Conservation (phyloP, 2,329 filamentous ascomycete genomes). For the Aspergillus chevalieri region DNA sequence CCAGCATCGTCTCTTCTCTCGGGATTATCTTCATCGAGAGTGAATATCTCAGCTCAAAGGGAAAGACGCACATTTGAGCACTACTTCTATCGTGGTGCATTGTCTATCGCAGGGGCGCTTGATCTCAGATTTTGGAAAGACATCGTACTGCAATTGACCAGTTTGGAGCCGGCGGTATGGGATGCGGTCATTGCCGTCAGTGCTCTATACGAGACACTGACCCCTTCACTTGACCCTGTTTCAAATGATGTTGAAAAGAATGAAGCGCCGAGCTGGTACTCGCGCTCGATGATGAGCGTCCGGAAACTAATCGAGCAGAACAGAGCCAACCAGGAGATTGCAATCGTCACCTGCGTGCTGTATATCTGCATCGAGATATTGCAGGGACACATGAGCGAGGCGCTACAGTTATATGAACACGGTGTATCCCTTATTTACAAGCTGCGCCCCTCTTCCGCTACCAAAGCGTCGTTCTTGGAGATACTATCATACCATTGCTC, state of each 20-base stretch:
- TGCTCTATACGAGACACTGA: slow-evolving; percentile 26
- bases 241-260: slow-evolving; percentile 8
- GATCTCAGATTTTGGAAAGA: slow-evolving; percentile 33
- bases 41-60: slow-evolving; percentile 1
- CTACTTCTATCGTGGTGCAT: slow-evolving; percentile 29
- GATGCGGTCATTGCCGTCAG: slow-evolving; percentile 35
- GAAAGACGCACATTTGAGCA: slow-evolving; percentile 35
- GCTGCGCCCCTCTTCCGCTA: slow-evolving; percentile 12
- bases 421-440: slow-evolving; percentile 18
- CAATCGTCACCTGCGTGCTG: slow-evolving; percentile 25
- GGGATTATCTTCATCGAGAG: background rate
- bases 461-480: slow-evolving; percentile 15
- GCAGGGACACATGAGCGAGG: slow-evolving; percentile 19
- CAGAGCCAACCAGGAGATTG: slow-evolving; percentile 18
- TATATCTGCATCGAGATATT: slow-evolving; percentile 30
- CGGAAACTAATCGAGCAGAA: slow-evolving; percentile 19
- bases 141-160: slow-evolving; percentile 30
- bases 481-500: slow-evolving; percentile 24
- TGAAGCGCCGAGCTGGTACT: slow-evolving; percentile 25
- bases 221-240: slow-evolving; percentile 5
- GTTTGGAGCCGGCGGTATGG: slow-evolving; percentile 32
- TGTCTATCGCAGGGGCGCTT: slow-evolving; percentile 25
- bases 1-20: slow-evolving; percentile 9
- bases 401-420: slow-evolving; percentile 20
- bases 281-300: slow-evolving; percentile 22